phyloP scores from a whole-genome alignment of 2,329 filamentous ascomycete genomes.

The Cladosporium sp. region DNA sequence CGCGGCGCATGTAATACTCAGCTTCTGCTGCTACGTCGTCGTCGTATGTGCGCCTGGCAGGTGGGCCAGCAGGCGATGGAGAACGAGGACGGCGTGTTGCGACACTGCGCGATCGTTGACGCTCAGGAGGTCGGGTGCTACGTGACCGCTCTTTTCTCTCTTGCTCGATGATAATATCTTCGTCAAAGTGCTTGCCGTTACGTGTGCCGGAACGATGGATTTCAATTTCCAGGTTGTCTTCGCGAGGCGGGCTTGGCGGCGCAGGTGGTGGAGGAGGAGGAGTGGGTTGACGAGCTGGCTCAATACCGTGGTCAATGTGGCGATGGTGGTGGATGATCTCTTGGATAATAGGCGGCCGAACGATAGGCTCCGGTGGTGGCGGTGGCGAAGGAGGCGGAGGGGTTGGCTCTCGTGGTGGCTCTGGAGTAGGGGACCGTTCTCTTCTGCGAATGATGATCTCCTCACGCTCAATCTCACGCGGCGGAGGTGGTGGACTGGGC shows the following conservation, averaged over 20 bases:
- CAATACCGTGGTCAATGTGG: constrained; percentile 74
- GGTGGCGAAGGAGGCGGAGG: constrained; percentile 45
- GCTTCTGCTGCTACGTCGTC: constrained; percentile 56
- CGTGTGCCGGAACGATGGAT: constrained; percentile 53
- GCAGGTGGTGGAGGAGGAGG: constrained; percentile 41
- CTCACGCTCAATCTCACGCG: constrained; percentile 38
- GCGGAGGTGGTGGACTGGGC: constrained; percentile 38
- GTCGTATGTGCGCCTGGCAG: constrained; percentile 52
- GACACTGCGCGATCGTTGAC: constrained; percentile 27
- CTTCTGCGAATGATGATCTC: constrained; percentile 51
- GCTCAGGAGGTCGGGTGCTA: constrained; percentile 46
- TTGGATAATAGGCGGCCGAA: constrained; percentile 77
- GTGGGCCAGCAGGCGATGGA: constrained; percentile 23
- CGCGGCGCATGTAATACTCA: constrained; percentile 67
- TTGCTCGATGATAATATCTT: constrained; percentile 65
- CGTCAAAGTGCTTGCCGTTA: constrained; percentile 55
- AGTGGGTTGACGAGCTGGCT: constrained; percentile 48
- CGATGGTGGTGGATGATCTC: constrained; percentile 88
- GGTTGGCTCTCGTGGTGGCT: constrained; percentile 32
- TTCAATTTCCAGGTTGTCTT: constrained; percentile 58
- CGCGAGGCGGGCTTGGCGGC: constrained; percentile 53
- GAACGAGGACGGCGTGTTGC: constrained; percentile 40
- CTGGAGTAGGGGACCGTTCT: constrained; percentile 38
- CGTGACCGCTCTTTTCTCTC: constrained; percentile 32
- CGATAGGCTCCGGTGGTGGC: constrained; percentile 63